These are phyloP conservation scores for Hibiscus tridactylites DNA, from an alignment of 345 rosid species.

Conservation along the genomic window DNA sequence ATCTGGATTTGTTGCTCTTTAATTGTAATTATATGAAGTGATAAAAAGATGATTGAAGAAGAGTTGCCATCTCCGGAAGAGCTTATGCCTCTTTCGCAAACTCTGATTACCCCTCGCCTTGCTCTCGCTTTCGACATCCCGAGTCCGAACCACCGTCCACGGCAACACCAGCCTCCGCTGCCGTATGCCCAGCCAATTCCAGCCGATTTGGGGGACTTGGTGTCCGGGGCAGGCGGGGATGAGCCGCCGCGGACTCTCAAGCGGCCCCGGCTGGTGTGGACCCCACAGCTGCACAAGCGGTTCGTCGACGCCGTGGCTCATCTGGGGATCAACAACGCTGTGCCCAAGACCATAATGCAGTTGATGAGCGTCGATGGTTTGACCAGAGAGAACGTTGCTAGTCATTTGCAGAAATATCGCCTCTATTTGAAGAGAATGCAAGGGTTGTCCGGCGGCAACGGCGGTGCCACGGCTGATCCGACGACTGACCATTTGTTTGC, in stretches of 20 bases:
- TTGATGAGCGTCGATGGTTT: neutral
- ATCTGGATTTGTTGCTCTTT: neutral
- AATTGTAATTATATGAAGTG: conserved; percentile 17
- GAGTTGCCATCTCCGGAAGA: conserved; percentile 82
- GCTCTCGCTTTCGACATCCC: conserved; percentile 82
- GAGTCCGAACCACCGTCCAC: conserved; percentile 22
- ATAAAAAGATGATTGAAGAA: conserved; percentile 55
- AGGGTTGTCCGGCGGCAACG: conserved; percentile 41
- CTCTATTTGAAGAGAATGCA: conserved; percentile 56
- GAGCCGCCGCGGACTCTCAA: conserved; percentile 78
- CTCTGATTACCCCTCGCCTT: conserved; percentile 88
- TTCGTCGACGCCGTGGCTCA: conserved; percentile 85
- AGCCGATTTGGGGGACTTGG: conserved; percentile 51
- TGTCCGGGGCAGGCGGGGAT: conserved; percentile 62
- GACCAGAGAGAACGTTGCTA: neutral
- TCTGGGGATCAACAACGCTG: conserved; percentile 83
- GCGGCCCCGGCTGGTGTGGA: conserved; percentile 82
- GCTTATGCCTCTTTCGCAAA: conserved; percentile 77
- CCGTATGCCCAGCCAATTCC: conserved; percentile 43
- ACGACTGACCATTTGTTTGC: conserved; percentile 91
- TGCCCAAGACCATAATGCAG: conserved; percentile 27
- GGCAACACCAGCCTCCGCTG: conserved; percentile 16
- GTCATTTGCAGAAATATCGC: neutral
- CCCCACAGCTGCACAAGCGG: conserved; percentile 82
- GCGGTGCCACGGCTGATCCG: conserved; percentile 33